Conservation (phyloP, 805 yeast genomes). For the Metschnikowia reukaufii region DNA sequence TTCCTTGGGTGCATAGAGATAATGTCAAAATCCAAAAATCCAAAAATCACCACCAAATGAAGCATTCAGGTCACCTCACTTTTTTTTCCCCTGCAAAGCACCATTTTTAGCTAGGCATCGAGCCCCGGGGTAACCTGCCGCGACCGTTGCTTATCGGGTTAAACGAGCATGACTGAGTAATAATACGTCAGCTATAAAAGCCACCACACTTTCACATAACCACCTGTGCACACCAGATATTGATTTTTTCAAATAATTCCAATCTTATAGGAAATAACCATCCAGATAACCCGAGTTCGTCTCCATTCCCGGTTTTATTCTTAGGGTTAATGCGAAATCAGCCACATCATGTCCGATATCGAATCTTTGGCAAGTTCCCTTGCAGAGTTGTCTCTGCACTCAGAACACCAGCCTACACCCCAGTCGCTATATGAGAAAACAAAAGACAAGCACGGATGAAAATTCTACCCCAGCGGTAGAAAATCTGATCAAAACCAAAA, state of each 20-base stretch:
- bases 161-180: neutral
- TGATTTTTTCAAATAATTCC: no score
- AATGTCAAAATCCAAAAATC: no score
- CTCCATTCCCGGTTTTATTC: no score
- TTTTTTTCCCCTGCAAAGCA: no score
- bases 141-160: neutral
- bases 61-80: no score
- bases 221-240: no score
- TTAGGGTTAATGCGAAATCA: neutral
- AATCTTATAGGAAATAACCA: neutral
- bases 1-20: no score
- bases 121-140: no score
- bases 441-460: neutral
- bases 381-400: conserved; percentile 10
- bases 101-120: no score
- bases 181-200: no score
- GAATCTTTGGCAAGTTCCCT: conserved; percentile 15
- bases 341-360: conserved; percentile 8
- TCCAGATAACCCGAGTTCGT: neutral
- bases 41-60: no score
- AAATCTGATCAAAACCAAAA: neutral
- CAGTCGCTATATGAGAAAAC: conserved; percentile 3
- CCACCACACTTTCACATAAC: no score
- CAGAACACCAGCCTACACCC: conserved; percentile 4
- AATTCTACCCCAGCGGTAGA: neutral